These are phyloP conservation scores for Apiospora kogelbergensis DNA, from an alignment of 2,329 filamentous ascomycete genomes.

Conservation along the genomic window DNA sequence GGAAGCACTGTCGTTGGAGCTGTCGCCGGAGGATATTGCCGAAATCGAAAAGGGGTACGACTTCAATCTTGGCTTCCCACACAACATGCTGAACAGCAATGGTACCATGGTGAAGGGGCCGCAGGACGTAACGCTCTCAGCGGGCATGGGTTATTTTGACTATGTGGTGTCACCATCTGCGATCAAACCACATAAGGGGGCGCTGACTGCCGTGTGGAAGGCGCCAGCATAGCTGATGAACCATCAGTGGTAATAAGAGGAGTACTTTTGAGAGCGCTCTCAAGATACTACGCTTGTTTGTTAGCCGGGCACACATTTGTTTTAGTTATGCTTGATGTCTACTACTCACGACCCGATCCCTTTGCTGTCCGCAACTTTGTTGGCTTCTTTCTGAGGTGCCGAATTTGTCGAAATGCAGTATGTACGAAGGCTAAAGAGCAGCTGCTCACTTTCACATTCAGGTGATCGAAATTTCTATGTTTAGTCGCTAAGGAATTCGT, in stretches of 20 bases:
- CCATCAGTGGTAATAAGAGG: background rate
- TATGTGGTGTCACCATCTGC: background rate
- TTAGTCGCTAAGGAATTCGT: background rate
- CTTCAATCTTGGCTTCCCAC: constrained; percentile 56
- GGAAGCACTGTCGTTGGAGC: constrained; percentile 45
- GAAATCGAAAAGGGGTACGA: constrained; percentile 48
- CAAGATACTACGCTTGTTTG: background rate
- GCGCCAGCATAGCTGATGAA: background rate
- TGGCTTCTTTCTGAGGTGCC: background rate
- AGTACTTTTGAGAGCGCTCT: background rate
- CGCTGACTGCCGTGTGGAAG: background rate
- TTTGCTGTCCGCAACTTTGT: background rate
- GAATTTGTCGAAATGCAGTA: background rate
- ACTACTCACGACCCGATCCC: background rate
- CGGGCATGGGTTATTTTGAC: background rate
- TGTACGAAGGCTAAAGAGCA: background rate
- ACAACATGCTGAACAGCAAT: constrained; percentile 35
- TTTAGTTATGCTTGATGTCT: too few species aligned
- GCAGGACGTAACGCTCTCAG: background rate
- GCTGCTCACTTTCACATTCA: background rate
- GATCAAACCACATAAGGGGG: background rate
- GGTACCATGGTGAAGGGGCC: background rate
- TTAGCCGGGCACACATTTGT: background rate
- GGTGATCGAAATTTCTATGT: background rate
- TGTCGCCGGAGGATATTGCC: constrained; percentile 49